These are phyloP conservation scores for Prosopis cineraria DNA, from an alignment of 306 rosid genomes.

Conservation along the genomic window DNA sequence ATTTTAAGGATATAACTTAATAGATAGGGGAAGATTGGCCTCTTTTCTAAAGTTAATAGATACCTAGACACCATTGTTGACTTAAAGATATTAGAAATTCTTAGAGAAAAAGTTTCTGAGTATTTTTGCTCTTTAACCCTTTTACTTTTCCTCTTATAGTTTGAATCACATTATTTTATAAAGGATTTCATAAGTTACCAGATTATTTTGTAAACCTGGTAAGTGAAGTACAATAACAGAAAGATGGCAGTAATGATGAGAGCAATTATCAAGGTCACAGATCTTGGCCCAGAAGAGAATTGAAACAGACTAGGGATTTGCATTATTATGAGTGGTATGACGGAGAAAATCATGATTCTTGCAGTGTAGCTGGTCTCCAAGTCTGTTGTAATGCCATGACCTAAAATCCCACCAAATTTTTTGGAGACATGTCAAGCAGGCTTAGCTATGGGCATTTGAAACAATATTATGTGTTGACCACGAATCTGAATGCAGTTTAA, in stretches of 20 bases:
- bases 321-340: slow-evolving; percentile 47
- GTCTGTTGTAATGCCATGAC: slow-evolving; percentile 50
- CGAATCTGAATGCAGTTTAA: too few relatives aligned
- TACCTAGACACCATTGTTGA: too few relatives aligned
- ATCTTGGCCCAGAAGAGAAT: slow-evolving; percentile 27
- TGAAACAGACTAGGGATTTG: slow-evolving; percentile 41
- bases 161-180: background rate
- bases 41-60: too few relatives aligned
- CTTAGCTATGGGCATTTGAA: background rate
- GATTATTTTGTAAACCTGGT: too few relatives aligned
- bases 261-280: slow-evolving; percentile 39
- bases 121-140: too few relatives aligned
- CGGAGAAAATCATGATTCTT: slow-evolving; percentile 45
- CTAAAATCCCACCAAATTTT: slow-evolving; percentile 27
- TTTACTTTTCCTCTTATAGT: too few relatives aligned
- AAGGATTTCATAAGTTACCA: background rate
- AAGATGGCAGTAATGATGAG: slow-evolving; percentile 33
- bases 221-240: slow-evolving; percentile 41
- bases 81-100: too few relatives aligned
- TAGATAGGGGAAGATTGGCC: too few relatives aligned
- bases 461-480: background rate
- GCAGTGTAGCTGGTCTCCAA: slow-evolving; percentile 47
- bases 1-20: too few relatives aligned
- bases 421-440: background rate
- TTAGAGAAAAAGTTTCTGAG: too few relatives aligned